Evolutionary conservation across 2,329 filamentous ascomycete genomes (phyloP), one percentile per base, ranked within the genome.

Genomic region (Westerdykella sp.): DNA sequence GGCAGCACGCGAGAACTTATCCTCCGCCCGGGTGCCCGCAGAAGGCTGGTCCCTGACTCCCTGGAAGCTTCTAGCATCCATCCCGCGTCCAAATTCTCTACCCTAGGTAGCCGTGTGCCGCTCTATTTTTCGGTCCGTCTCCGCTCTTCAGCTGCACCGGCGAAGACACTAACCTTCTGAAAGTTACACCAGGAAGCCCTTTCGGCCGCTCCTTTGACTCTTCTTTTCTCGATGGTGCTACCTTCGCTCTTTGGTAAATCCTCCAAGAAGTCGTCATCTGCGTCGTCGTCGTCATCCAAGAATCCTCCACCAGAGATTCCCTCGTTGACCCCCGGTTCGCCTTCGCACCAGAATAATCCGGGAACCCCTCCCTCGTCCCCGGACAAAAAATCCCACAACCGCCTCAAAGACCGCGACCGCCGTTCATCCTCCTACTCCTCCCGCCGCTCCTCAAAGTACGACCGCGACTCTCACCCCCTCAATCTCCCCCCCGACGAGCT

Each of bases 401-500:
- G 57, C 38, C 50, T 65, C 40, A 61, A 59, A 40, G 60, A 65
- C 40, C 56, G 60, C 43, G 55, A 59, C 34, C 56, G 55, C 38
- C 61, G 58, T 38, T 51, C 45, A 42, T 62, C 63, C 18, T 58
- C 58, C 53, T 63, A 60, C 41, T 60, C 55, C 47, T 60, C 56
- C 54, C 63, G 61, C 47, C 65, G 68, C 50, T 64, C 67, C 59
- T 59, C 56, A 49, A 64, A 65, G 59, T 82, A 86, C 62, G 80
- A 87, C 63, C 75, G 75, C 51, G 79, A 91, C 64, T 84, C 81
- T 2, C 90, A 96, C 67, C 91, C 91, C 32, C 78, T 96, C 41
- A 96, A 96, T 62, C 80, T 95, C 16, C 88, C 85, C 2, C 89
- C 89, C 37, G 89, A 95, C 72, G 84, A 95, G 76, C 79, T 88